Conservation (phyloP, 257 asterid species). For the Forsythia suspensa region DNA sequence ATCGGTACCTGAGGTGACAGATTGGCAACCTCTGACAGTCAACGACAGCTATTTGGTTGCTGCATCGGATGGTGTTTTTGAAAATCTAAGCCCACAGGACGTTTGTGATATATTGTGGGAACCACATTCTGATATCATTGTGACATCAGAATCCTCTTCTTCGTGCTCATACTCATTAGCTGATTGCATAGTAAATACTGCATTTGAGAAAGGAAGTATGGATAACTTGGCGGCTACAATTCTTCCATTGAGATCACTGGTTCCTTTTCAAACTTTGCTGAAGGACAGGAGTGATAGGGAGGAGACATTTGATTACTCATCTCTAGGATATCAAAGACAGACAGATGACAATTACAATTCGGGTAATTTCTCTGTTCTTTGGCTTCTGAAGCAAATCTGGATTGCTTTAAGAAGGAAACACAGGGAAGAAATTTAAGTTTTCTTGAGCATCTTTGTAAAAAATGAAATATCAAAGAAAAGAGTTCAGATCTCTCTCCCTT, state of each 20-base stretch:
- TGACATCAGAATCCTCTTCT: constrained; percentile 42
- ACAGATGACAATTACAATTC: constrained; percentile 39
- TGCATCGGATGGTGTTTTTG: constrained; percentile 94
- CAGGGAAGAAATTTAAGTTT: background rate
- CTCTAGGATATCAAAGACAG: constrained; percentile 48
- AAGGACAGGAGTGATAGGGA: constrained; percentile 35
- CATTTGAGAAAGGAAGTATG: constrained; percentile 76
- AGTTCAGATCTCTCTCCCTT: constrained; percentile 12
- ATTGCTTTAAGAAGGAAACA: background rate
- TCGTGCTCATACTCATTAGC: constrained; percentile 73
- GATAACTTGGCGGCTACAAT: constrained; percentile 88
- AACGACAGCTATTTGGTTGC: constrained; percentile 88
- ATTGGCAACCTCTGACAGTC: constrained; percentile 78
- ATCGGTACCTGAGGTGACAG: constrained; percentile 97
- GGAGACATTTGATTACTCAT: constrained; percentile 42
- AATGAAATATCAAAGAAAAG: background rate
- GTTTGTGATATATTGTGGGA: constrained; percentile 80
- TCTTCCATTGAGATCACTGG: constrained; percentile 55
- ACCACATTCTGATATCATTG: constrained; percentile 48
- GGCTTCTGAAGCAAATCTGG: constrained; percentile 18
- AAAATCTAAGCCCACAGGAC: constrained; percentile 82
- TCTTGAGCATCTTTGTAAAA: background rate
- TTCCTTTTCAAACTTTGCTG: constrained; percentile 30
- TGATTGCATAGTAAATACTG: constrained; percentile 79
- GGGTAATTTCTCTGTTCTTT: constrained; percentile 44